Conservation (phyloP, 2,329 filamentous ascomycete species). For the Arthrobotrys sinensis region DNA sequence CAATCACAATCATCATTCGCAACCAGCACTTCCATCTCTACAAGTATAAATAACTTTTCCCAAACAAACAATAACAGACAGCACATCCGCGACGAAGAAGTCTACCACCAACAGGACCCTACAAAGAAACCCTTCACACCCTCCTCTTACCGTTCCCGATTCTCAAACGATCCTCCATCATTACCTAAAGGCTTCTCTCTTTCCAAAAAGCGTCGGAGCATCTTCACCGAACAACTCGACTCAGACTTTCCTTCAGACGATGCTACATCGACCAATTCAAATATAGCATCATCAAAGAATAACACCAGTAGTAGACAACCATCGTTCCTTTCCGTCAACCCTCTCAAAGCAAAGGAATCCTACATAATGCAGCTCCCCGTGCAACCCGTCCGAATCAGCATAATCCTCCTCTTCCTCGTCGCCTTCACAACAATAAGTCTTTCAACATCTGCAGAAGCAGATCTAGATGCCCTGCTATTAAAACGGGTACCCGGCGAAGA, state of each 20-base stretch:
- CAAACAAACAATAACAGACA: conserved; percentile 43
- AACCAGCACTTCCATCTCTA: background rate
- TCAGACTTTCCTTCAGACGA: conserved; percentile 15
- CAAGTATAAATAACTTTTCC: background rate
- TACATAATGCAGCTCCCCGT: conserved; percentile 57
- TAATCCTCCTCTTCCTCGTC: conserved; percentile 48
- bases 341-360: conserved; percentile 47
- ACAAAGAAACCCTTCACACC: conserved; percentile 52
- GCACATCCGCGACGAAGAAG: conserved; percentile 18
- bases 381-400: conserved; percentile 40
- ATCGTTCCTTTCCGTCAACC: conserved; percentile 32
- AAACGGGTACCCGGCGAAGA: conserved; percentile 52
- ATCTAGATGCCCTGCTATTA: conserved; percentile 40
- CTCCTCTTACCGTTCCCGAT: conserved; percentile 52
- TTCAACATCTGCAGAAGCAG: conserved; percentile 44
- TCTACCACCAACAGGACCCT: conserved; percentile 11
- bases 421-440: conserved; percentile 48
- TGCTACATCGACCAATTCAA: conserved; percentile 1
- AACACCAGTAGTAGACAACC: background rate
- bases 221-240: conserved; percentile 54
- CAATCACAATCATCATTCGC: background rate
- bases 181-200: conserved; percentile 23
- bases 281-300: conserved; percentile 17
- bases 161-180: conserved; percentile 11
- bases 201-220: conserved; percentile 43